Conservation (phyloP, 2,329 filamentous ascomycete genomes). For the Davidsoniella eucalypti region DNA sequence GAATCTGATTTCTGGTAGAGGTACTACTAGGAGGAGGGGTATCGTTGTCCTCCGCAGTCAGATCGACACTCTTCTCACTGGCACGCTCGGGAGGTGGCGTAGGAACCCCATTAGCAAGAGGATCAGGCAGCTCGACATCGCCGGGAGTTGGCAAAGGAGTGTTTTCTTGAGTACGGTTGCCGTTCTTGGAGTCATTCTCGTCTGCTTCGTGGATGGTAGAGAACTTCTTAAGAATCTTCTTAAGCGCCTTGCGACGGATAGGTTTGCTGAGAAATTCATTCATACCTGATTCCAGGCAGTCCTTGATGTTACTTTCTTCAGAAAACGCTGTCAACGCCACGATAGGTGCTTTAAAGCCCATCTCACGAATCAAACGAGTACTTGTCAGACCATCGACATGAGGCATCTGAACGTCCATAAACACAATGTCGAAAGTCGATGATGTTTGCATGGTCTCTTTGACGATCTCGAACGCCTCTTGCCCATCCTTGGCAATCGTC, state of each 20-base stretch:
- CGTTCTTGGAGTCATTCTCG: background rate
- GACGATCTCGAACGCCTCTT: slow-evolving; percentile 76
- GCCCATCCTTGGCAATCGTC: slow-evolving; percentile 69
- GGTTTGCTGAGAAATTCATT: slow-evolving; percentile 68
- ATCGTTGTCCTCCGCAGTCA: background rate
- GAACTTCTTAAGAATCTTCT: slow-evolving; percentile 73
- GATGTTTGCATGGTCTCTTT: slow-evolving; percentile 63
- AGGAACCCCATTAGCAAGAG: slow-evolving; percentile 8
- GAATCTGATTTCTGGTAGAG: too few species aligned
- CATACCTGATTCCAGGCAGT: slow-evolving; percentile 82
- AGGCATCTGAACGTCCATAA: slow-evolving; percentile 95
- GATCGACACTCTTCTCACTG: slow-evolving; percentile 8
- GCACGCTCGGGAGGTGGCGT: slow-evolving; percentile 11
- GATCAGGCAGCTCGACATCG: slow-evolving; percentile 3
- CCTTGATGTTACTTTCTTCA: slow-evolving; percentile 75
- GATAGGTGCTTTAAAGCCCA: slow-evolving; percentile 77
- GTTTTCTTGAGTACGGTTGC: slow-evolving; percentile 1
- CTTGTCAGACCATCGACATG: slow-evolving; percentile 81
- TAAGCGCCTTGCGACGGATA: slow-evolving; percentile 68
- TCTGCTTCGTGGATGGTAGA: slow-evolving; percentile 56
- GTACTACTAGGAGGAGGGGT: background rate
- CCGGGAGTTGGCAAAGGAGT: slow-evolving; percentile 6
- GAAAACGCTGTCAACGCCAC: slow-evolving; percentile 82
- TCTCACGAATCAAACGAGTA: slow-evolving; percentile 66
- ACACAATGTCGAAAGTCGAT: slow-evolving; percentile 67